Evolutionary conservation across 805 yeast genomes (phyloP).

Genomic region (Myxozyma neotropica): DNA sequence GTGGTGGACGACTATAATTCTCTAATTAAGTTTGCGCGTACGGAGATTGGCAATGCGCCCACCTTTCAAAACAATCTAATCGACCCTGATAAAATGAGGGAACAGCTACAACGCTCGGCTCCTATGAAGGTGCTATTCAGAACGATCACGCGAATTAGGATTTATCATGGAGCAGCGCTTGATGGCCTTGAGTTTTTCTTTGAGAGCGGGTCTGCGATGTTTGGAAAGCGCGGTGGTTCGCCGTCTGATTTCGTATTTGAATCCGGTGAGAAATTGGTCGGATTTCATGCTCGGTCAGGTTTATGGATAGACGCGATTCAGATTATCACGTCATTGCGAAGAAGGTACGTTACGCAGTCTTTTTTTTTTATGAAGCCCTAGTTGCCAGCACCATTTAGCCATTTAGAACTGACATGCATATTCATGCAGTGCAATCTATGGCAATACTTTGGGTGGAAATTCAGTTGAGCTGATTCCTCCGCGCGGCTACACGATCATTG

Average conservation of each 20-base stretch:
- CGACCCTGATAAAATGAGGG: not conserved
- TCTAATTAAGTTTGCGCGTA: conserved; percentile 14
- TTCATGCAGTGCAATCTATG: conserved; percentile 53
- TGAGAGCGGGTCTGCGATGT: conserved; percentile 37
- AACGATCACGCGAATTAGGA: conserved; percentile 56
- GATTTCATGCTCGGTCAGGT: conserved; percentile 70
- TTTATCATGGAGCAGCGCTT: conserved; percentile 74
- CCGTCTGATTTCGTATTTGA: conserved; percentile 58
- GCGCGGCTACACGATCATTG: conserved; percentile 59
- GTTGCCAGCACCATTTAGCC: no score
- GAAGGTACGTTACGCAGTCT: conserved; percentile 17
- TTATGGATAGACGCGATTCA: conserved; percentile 90
- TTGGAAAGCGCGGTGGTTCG: conserved; percentile 47
- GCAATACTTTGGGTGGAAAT: conserved; percentile 71
- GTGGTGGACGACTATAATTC: conserved; percentile 55
- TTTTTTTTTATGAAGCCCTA: conserved; percentile 36
- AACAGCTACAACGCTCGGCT: not conserved
- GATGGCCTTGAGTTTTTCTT: conserved; percentile 73
- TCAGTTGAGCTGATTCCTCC: conserved; percentile 66
- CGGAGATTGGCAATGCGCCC: conserved; percentile 4
- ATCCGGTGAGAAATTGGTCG: conserved; percentile 60
- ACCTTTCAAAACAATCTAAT: conserved; percentile 29
- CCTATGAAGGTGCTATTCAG: conserved; percentile 24
- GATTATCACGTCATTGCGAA: conserved; percentile 53
- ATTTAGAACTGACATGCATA: not conserved